Evolutionary conservation across 2,329 filamentous ascomycete genomes (phyloP).

Genomic region (Chrysoporthe deuterocubensis): DNA sequence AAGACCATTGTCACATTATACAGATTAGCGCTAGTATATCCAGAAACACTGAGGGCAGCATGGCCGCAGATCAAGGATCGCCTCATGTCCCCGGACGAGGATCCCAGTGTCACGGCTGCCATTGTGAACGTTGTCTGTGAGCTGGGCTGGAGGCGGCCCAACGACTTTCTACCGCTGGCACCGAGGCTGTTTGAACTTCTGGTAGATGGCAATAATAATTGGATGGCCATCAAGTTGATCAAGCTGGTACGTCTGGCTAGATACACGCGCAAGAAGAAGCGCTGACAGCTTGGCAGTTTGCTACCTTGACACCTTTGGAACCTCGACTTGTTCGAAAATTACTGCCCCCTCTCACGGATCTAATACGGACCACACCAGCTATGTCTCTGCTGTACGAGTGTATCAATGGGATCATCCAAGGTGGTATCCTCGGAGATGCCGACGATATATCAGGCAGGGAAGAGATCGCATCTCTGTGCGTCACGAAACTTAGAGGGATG

Average conservation of each 20-base stretch:
- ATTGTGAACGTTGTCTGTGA: slow-evolving; percentile 98
- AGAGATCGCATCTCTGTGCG: slow-evolving; percentile 89
- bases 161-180: slow-evolving; percentile 90
- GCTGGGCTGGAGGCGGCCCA: slow-evolving; percentile 88
- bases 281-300: slow-evolving; percentile 67
- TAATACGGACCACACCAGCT: slow-evolving; percentile 91
- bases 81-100: slow-evolving; percentile 86
- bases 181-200: slow-evolving; percentile 90
- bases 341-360: slow-evolving; percentile 84
- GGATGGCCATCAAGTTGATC: slow-evolving; percentile 99
- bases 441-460: slow-evolving; percentile 83
- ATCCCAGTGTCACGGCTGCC: slow-evolving; percentile 90
- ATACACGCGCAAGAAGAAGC: too few relatives aligned
- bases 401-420: slow-evolving; percentile 97
- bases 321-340: slow-evolving; percentile 90
- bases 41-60: slow-evolving; percentile 85
- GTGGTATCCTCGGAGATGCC: slow-evolving; percentile 84
- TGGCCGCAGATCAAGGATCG: slow-evolving; percentile 98
- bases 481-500: slow-evolving; percentile 92
- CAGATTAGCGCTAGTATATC: slow-evolving; percentile 91
- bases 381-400: slow-evolving; percentile 99
- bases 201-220: slow-evolving; percentile 93
- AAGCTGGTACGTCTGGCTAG: slow-evolving; percentile 70
- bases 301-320: slow-evolving; percentile 89
- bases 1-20: slow-evolving; percentile 97